Conservation (phyloP, 805 yeast species). For the Ogataea sp. region DNA sequence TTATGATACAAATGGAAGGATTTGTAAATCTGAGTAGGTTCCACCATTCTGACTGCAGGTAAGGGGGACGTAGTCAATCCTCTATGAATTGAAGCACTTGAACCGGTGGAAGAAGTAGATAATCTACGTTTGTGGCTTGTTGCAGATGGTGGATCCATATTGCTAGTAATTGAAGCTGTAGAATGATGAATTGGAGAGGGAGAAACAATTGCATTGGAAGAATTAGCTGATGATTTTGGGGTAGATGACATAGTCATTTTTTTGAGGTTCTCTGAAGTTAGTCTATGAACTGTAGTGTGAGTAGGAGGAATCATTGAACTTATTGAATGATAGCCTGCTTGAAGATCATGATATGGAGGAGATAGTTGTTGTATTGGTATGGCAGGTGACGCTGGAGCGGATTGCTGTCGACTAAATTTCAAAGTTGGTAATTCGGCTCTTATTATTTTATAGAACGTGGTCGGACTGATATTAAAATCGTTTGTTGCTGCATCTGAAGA, state of each 20-base stretch:
- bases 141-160: constrained; percentile 24
- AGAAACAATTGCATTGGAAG: constrained; percentile 1
- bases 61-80: constrained; percentile 28
- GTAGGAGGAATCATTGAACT: constrained; percentile 1
- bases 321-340: not conserved
- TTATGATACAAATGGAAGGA: constrained; percentile 60
- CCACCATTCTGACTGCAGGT: constrained; percentile 39
- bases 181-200: constrained; percentile 4
- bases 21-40: constrained; percentile 26
- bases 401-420: constrained; percentile 4
- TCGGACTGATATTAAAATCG: constrained; percentile 28
- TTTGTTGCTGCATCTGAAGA: constrained; percentile 9
- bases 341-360: constrained; percentile 2
- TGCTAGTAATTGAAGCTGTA: constrained; percentile 6
- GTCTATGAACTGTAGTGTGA: constrained; percentile 2
- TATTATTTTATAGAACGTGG: constrained; percentile 39
- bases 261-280: constrained; percentile 16
- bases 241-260: constrained; percentile 3
- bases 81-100: constrained; percentile 22
- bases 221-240: constrained; percentile 2
- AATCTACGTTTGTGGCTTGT: constrained; percentile 32
- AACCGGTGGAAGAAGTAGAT: constrained; percentile 30
- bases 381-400: too few species aligned
- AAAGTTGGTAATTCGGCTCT: constrained; percentile 48
- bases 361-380: too few species aligned